These are phyloP conservation scores for Aspergillus asperescens DNA, from an alignment of 495 filamentous ascomycete species.

Conservation along the genomic window DNA sequence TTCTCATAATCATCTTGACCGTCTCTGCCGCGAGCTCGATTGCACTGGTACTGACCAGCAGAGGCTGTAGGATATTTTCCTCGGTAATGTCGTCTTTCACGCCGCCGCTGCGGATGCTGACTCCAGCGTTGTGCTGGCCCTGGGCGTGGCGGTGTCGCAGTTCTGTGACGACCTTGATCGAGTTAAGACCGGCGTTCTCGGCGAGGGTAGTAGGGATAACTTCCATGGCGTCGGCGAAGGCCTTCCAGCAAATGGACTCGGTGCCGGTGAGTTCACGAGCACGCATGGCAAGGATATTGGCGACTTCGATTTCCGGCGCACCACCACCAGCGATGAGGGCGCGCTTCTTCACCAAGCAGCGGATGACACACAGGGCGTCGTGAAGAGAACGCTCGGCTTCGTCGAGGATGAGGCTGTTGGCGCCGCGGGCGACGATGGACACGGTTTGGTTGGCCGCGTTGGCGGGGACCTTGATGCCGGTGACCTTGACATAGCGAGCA, in stretches of 20 bases:
- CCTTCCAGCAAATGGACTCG: conserved; percentile 97
- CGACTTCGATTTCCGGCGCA: conserved; percentile 92
- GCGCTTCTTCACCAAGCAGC: conserved; percentile 97
- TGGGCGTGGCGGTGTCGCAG: conserved; percentile 87
- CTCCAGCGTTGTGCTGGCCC: conserved; percentile 91
- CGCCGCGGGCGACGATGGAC: conserved; percentile 88
- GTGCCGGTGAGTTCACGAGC: conserved; percentile 81
- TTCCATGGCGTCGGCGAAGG: conserved; percentile 96
- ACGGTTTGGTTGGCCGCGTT: conserved; percentile 68
- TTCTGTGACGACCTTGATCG: conserved; percentile 98
- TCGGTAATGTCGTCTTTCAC: conserved; percentile 93
- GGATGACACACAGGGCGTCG: conserved; percentile 95
- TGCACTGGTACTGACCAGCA: conserved; percentile 93
- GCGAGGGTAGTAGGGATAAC: conserved; percentile 94
- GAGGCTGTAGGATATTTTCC: conserved; percentile 94
- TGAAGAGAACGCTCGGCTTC: conserved; percentile 94
- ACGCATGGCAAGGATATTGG: conserved; percentile 70
- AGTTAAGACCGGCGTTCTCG: conserved; percentile 95
- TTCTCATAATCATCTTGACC: conserved; percentile 97
- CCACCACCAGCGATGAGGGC: conserved; percentile 94
- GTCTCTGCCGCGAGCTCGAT: conserved; percentile 96
- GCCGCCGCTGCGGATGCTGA: conserved; percentile 94
- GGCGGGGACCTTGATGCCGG: conserved; percentile 66
- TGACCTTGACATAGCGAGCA: conserved; percentile 88
- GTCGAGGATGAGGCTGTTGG: conserved; percentile 90